Evolutionary conservation across 2,329 filamentous ascomycete species (phyloP).

Genomic region (Ophiocordyceps camponoti-rufipedis): DNA sequence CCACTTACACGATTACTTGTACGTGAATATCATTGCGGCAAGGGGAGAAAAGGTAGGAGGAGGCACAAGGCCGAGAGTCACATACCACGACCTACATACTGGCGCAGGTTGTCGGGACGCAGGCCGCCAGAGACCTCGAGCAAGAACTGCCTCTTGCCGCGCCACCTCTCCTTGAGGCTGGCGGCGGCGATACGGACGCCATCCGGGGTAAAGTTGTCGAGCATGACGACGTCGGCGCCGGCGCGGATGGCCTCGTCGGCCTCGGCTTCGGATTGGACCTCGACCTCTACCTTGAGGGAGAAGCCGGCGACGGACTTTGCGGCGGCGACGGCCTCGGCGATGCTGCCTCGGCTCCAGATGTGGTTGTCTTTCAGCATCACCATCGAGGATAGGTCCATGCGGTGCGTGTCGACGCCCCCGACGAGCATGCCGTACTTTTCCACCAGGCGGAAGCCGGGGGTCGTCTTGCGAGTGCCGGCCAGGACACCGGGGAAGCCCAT

Average conservation of each 20-base stretch:
- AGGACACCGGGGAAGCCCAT: constrained; percentile 67
- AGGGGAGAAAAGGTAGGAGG: not conserved
- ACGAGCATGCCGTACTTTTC: constrained; percentile 98
- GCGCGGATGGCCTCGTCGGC: constrained; percentile 82
- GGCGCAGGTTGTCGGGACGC: constrained; percentile 64
- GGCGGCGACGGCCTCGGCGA: constrained; percentile 67
- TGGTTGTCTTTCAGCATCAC: constrained; percentile 99
- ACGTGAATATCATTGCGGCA: not conserved
- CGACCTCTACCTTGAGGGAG: constrained; percentile 86
- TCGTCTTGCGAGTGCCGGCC: constrained; percentile 94
- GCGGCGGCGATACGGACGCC: constrained; percentile 58
- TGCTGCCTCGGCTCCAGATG: constrained; percentile 78
- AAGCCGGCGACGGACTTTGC: constrained; percentile 78
- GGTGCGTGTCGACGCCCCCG: constrained; percentile 78
- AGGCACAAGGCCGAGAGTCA: constrained; percentile 3
- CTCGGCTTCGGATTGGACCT: constrained; percentile 75
- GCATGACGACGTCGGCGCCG: constrained; percentile 89
- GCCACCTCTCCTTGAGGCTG: constrained; percentile 66
- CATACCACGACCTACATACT: constrained; percentile 59
- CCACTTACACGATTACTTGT: too few relatives aligned
- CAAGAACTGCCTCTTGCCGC: constrained; percentile 53
- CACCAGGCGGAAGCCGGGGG: constrained; percentile 82
- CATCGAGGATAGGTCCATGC: constrained; percentile 85
- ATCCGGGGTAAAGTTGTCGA: constrained; percentile 82
- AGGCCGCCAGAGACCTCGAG: constrained; percentile 88